A percentile compares a stretch with the other conserved stretches of the same genome.
phyloP scores from a whole-genome alignment of 2,329 filamentous ascomycete genomes.

The Magnaporthiopsis incrustans region DNA sequence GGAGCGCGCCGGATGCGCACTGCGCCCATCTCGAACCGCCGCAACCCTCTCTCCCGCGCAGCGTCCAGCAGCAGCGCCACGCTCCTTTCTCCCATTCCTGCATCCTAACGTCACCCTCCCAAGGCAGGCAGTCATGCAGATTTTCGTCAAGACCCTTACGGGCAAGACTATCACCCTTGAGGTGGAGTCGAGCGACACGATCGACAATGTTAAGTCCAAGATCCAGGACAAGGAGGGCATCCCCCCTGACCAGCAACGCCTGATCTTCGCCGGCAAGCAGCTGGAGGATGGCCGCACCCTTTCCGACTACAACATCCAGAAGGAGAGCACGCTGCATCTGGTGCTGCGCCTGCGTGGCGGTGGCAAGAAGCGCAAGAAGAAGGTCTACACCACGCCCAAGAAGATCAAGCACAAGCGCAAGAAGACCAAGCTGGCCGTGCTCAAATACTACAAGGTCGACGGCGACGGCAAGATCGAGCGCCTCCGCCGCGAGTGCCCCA shows the following conservation, averaged over 20 bases:
- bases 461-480: slow-evolving; percentile 99
- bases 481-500: slow-evolving; percentile 93
- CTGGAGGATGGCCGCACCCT: slow-evolving; percentile 98
- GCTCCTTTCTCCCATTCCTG: slow-evolving; percentile 15
- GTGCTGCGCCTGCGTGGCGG: slow-evolving; percentile 98
- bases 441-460: slow-evolving; percentile 99
- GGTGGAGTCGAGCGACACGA: slow-evolving; percentile 99
- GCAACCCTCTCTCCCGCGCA: not conserved
- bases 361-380: slow-evolving; percentile 99
- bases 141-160: slow-evolving; percentile 83
- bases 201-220: slow-evolving; percentile 99
- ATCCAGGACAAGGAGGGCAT: slow-evolving; percentile 99
- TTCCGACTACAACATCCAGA: slow-evolving; percentile 99
- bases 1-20: not conserved
- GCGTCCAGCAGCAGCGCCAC: not conserved
- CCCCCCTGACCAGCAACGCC: slow-evolving; percentile 95
- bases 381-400: slow-evolving; percentile 99
- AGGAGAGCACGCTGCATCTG: slow-evolving; percentile 97
- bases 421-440: slow-evolving; percentile 99
- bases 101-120: slow-evolving; percentile 16
- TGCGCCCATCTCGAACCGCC: not conserved
- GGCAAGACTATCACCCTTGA: slow-evolving; percentile 99
- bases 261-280: slow-evolving; percentile 99
- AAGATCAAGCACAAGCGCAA: slow-evolving; percentile 99
- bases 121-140: slow-evolving; percentile 61